Conservation (phyloP, 2,329 filamentous ascomycete genomes). For the Botryosphaeria dothidea region DNA sequence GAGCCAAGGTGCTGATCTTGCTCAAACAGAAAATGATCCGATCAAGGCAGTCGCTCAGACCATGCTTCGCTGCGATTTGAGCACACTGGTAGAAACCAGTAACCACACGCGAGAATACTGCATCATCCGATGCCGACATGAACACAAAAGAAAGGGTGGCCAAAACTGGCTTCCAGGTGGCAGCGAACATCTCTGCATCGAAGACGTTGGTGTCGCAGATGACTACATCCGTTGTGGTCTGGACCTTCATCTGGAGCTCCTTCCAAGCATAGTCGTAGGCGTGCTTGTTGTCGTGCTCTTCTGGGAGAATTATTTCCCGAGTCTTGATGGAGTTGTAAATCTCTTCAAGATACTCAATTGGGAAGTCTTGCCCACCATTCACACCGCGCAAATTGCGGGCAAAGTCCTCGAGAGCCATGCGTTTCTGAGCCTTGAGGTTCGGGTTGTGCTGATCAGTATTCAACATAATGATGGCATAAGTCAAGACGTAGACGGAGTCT, state of each 20-base stretch:
- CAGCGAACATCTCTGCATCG: slow-evolving; percentile 95
- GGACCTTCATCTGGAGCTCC: slow-evolving; percentile 83
- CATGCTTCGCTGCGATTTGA: slow-evolving; percentile 83
- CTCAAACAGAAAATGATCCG: slow-evolving; percentile 89
- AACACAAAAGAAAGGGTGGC: slow-evolving; percentile 97
- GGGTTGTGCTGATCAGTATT: slow-evolving; percentile 98
- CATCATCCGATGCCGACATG: slow-evolving; percentile 96
- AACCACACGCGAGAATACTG: slow-evolving; percentile 90
- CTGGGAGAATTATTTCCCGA: slow-evolving; percentile 93
- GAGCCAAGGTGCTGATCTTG: slow-evolving; percentile 84
- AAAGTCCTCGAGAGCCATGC: slow-evolving; percentile 85
- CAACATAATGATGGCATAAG: slow-evolving; percentile 95
- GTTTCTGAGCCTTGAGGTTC: slow-evolving; percentile 74
- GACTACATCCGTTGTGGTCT: slow-evolving; percentile 70
- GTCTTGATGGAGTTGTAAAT: slow-evolving; percentile 91
- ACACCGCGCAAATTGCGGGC: slow-evolving; percentile 86
- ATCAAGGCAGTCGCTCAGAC: slow-evolving; percentile 82
- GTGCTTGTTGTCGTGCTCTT: slow-evolving; percentile 95
- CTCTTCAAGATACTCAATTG: slow-evolving; percentile 75
- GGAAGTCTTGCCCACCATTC: slow-evolving; percentile 83
- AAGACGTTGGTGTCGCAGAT: slow-evolving; percentile 91
- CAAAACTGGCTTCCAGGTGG: slow-evolving; percentile 92
- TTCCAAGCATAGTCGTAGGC: slow-evolving; percentile 98
- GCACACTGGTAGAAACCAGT: slow-evolving; percentile 96
- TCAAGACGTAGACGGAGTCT: slow-evolving; percentile 86